Evolutionary conservation across 805 yeast species (phyloP).

Genomic region (Candida ulmi): DNA sequence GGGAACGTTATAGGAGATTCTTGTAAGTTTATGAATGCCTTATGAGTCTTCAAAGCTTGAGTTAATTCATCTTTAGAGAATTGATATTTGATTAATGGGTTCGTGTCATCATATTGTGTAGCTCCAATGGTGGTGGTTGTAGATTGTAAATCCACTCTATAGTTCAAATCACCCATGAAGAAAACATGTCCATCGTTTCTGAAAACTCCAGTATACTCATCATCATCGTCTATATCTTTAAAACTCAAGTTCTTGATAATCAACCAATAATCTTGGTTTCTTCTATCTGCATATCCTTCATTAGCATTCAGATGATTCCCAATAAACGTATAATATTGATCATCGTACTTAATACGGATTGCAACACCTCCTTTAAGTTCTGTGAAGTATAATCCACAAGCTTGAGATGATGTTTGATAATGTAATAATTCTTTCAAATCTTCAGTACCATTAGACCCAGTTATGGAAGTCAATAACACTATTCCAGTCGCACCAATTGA

Average conservation of each 20-base stretch:
- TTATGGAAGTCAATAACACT: constrained; percentile 38
- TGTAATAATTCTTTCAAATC: background rate
- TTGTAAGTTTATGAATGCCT: constrained; percentile 53
- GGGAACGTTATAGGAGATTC: constrained; percentile 62
- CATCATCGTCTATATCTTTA: no score
- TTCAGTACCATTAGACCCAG: no score
- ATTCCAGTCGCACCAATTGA: constrained; percentile 57
- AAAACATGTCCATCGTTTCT: constrained; percentile 56
- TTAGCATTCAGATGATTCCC: constrained; percentile 72
- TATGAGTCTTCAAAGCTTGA: constrained; percentile 28
- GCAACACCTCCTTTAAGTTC: constrained; percentile 75
- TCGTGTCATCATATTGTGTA: no score
- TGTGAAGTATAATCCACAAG: constrained; percentile 34
- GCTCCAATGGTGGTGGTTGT: no score
- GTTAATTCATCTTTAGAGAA: constrained; percentile 32
- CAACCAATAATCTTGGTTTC: constrained; percentile 48
- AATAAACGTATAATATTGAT: constrained; percentile 48
- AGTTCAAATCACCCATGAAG: constrained; percentile 83
- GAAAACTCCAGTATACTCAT: constrained; percentile 38
- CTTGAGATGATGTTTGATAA: background rate
- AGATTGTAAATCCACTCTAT: constrained; percentile 39
- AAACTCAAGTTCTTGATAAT: constrained; percentile 53
- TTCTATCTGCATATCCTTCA: constrained; percentile 53
- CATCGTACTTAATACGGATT: constrained; percentile 36
- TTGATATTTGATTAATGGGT: constrained; percentile 10